A percentile compares a stretch with the other conserved stretches of the same genome.
Conservation (phyloP, 129 eudicot genomes). For the Tagetes erecta region DNA sequence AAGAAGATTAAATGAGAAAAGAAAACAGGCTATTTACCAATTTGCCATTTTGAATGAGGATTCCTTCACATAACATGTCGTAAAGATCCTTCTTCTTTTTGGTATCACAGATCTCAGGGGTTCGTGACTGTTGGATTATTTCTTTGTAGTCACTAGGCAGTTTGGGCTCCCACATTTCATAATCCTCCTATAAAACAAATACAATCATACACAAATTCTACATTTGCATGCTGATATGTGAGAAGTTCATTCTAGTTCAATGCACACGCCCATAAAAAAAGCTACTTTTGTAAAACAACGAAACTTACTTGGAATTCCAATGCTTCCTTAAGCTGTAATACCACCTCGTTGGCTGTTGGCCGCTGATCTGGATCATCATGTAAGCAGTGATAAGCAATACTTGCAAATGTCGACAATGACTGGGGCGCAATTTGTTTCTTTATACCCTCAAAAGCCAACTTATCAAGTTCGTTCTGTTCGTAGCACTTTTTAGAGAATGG, state of each 20-base stretch:
- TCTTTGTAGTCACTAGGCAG: slow-evolving; percentile 3
- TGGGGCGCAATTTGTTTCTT: too few relatives aligned
- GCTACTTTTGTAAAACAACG: background rate
- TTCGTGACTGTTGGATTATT: slow-evolving; percentile 1
- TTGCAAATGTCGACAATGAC: too few relatives aligned
- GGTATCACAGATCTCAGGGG: background rate
- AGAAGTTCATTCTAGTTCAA: background rate
- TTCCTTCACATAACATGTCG: slow-evolving; percentile 2
- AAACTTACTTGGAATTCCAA: background rate
- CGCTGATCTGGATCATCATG: background rate
- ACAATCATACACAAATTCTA: background rate
- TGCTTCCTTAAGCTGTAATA: background rate
- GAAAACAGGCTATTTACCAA: background rate
- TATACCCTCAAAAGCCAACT: too few relatives aligned
- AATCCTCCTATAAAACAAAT: background rate
- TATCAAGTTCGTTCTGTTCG: too few relatives aligned
- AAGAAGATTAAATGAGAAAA: too few relatives aligned
- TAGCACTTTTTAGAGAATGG: background rate
- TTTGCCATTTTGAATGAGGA: slow-evolving; percentile 23
- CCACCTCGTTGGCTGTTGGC: background rate
- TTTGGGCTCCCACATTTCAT: slow-evolving; percentile 23
- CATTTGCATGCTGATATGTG: background rate
- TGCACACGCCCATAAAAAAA: background rate
- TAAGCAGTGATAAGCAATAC: too few relatives aligned
- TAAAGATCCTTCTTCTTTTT: slow-evolving; percentile 7